These are phyloP conservation scores for Neurospora sp. DNA, from an alignment of 495 filamentous ascomycete genomes.

Conservation along the genomic window DNA sequence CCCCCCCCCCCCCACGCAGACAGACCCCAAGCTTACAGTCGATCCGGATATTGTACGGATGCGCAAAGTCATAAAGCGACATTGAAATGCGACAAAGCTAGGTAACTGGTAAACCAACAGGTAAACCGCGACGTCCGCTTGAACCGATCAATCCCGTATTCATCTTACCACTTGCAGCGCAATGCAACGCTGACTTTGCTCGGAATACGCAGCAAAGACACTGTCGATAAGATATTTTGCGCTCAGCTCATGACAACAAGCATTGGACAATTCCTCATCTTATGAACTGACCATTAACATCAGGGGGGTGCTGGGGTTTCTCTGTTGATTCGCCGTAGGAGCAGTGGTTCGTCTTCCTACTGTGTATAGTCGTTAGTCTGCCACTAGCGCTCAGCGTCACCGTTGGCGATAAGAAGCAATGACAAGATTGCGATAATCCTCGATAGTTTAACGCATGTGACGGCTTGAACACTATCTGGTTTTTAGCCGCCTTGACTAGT, in stretches of 20 bases:
- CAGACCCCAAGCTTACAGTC: not conserved
- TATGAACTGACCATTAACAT: not conserved
- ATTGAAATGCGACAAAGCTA: not conserved
- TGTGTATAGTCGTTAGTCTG: not conserved
- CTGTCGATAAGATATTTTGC: not conserved
- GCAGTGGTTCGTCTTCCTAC: not conserved
- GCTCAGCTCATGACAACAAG: not conserved
- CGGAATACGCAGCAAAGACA: not conserved
- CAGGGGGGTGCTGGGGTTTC: not conserved
- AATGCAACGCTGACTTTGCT: not conserved
- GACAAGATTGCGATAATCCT: not conserved
- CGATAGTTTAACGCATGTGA: not conserved
- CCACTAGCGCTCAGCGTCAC: not conserved
- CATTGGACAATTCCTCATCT: not conserved
- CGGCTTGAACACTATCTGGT: not conserved
- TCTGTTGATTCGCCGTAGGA: not conserved
- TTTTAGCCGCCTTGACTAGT: not conserved
- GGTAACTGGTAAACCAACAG: not conserved
- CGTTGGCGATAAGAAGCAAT: not conserved
- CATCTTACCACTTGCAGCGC: not conserved
- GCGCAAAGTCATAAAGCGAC: not conserved
- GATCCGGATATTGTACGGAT: not conserved
- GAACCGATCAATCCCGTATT: not conserved
- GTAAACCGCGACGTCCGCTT: not conserved
- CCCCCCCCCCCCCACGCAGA: not conserved